Base-by-base conservation (phyloP, 257 asterid species). In the Solanum neorickii region DNA sequence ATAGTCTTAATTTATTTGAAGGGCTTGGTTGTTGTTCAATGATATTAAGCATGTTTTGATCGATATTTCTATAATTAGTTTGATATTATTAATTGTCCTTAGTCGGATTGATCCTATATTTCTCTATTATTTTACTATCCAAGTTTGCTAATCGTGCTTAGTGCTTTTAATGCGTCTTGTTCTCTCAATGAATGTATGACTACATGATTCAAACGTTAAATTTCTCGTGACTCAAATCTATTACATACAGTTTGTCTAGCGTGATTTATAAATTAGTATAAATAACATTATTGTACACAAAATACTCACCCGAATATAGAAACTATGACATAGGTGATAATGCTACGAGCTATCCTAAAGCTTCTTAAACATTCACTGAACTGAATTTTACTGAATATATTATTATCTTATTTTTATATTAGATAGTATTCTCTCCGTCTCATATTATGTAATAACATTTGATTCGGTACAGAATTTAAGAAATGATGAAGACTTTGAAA, bases 261-360 rank as follows among this genome's bases (percentile, higher is more conserved):
- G n/a, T 56, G n/a, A 7, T 56, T 56, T 18, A 52, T 4, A 56
- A 0, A 56, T 56, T 18, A 56, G 3, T 56, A 56, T 1, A 56
- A 18, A 21, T 56, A 3, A 3, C 0, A 0, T 10, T 7, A 56
- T 0, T 18, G n/a, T 4, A 56, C n/a, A 18, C n/a, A 56, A 56
- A 56, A 56, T 56, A 4, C n/a, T 56, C 65, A 56, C 11, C 1
- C 11, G 3, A 56, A 56, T 23, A 18, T 56, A 56, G 0, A 56
- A 3, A 18, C 3, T 16, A 52, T 52, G 62, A 52, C n/a, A 18
- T 4, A 56, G 11, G 65, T 7, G 20, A 1, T 56, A 56, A 56
- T 56, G 65, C 65, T 18, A 56, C n/a, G 10, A 56, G 11, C 65
- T 56, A 56, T 56, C 65, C 65, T 56, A 18, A 18, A 56, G 65